These are phyloP conservation scores for Leucaena leucocephala DNA, from an alignment of 306 rosid genomes.

Conservation along the genomic window DNA sequence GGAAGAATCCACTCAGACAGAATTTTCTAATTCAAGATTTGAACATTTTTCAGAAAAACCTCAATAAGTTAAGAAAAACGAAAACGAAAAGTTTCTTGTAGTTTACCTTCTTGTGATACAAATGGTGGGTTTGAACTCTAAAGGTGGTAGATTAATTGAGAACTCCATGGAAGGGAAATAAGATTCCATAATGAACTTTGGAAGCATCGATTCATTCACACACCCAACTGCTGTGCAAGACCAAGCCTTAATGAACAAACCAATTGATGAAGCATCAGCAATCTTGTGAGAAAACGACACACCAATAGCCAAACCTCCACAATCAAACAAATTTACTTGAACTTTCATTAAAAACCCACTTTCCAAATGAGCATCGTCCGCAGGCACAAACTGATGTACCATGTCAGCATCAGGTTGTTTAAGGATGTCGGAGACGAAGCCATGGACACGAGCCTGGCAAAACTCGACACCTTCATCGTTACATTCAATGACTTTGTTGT, in stretches of 20 bases:
- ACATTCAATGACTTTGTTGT: slow-evolving; percentile 32
- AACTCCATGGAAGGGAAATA: neutral
- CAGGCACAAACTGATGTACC: slow-evolving; percentile 23
- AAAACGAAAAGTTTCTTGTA: neutral
- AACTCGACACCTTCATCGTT: slow-evolving; percentile 41
- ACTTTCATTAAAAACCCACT: slow-evolving; percentile 28
- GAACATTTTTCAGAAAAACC: neutral
- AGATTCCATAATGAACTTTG: slow-evolving; percentile 14
- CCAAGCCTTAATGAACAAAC: slow-evolving; percentile 39
- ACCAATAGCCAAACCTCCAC: slow-evolving; percentile 46
- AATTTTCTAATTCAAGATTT: neutral
- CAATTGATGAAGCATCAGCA: slow-evolving; percentile 41
- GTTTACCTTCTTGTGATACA: slow-evolving; percentile 31
- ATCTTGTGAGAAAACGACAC: slow-evolving; percentile 45
- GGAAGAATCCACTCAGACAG: too few species aligned
- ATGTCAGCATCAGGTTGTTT: slow-evolving; percentile 34
- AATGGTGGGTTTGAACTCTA: neutral
- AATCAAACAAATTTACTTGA: slow-evolving; percentile 41
- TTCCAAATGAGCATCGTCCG: neutral
- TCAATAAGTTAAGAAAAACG: neutral
- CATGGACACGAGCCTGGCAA: slow-evolving; percentile 35
- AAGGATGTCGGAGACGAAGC: slow-evolving; percentile 33
- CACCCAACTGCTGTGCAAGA: slow-evolving; percentile 7
- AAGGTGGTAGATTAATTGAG: neutral
- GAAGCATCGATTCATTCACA: neutral